Base-by-base conservation (phyloP, 2,329 filamentous ascomycete species). In the Exophiala aquamarina region DNA sequence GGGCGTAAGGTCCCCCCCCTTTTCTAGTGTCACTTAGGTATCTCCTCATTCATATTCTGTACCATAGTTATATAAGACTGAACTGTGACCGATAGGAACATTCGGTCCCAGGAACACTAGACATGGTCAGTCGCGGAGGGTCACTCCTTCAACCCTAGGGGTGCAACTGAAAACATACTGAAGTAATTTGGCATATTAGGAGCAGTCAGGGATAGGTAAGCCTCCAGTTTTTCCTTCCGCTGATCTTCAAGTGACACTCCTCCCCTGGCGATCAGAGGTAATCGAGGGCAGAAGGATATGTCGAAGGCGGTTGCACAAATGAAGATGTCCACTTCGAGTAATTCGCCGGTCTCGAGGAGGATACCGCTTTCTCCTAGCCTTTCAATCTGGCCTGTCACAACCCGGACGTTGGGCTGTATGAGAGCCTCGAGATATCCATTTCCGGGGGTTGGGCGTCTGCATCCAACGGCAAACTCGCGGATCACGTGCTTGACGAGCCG, bases 401-500 rank as follows among this genome's bases (percentile, higher is more conserved):
- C 18, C 13, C 14, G 26, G 18, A 34, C 36, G 21, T 41, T 48
- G 9, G 65, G 61, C 44, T 69, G 54, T 3, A 63, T 63, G 7
- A 72, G 60, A 2, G 67, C 63, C 56, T 72, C 65, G 20, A 73
- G 61, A 44, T 70, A 73, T 18, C 68, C 67, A 4, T 63, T 64
- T 36, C 68, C 70, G 0, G 70, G 70, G 0, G 70, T 73, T 1
- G 66, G 54, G 37, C 70, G 58, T 14, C 70, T 59, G 48, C 70
- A 72, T 10, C 70, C 67, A 5, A 68, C 61, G 18, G 63, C 63
- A 58, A 70, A 72, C 49, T 69, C 66, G 2, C 71, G 72, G 26
- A 75, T 73, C 44, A 76, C 69, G 31, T 68, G 67, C 13, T 72
- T 66, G 23, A 62, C 57, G 9, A 76, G 61, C 1, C 61, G 59